phyloP scores from a whole-genome alignment of 257 asterid genomes.

The Solanum commersonii region DNA sequence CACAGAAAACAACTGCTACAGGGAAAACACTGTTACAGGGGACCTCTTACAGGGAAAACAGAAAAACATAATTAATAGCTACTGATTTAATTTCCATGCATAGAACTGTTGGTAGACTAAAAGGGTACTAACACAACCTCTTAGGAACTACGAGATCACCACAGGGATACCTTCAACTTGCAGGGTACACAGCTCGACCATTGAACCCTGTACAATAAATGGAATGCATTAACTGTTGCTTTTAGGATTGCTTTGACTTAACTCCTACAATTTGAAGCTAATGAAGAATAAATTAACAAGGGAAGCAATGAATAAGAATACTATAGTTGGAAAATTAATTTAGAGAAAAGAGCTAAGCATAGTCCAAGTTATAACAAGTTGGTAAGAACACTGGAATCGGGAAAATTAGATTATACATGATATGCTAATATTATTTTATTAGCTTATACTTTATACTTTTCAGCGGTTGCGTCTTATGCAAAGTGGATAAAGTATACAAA shows the following conservation, averaged over 20 bases:
- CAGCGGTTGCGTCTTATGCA: background rate
- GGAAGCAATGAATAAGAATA: background rate
- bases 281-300: background rate
- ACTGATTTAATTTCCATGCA: too few species aligned
- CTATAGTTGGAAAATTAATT: background rate
- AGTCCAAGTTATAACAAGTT: background rate
- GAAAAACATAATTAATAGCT: too few species aligned
- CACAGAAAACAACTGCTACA: too few species aligned
- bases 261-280: background rate
- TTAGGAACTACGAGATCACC: background rate
- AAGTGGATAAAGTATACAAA: background rate
- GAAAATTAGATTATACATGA: background rate
- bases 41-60: too few species aligned
- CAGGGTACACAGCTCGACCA: background rate
- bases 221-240: background rate
- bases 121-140: background rate
- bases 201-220: background rate
- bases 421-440: background rate
- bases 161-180: background rate
- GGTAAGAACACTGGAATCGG: background rate
- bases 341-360: background rate
- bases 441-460: background rate
- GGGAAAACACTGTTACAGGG: too few species aligned
- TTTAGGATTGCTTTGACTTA: background rate
- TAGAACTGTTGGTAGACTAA: too few species aligned